Evolutionary conservation across 768 basidiomycete species (phyloP), one percentile per base, ranked within the genome.

Genomic region (Tricholoma saponaceum): DNA sequence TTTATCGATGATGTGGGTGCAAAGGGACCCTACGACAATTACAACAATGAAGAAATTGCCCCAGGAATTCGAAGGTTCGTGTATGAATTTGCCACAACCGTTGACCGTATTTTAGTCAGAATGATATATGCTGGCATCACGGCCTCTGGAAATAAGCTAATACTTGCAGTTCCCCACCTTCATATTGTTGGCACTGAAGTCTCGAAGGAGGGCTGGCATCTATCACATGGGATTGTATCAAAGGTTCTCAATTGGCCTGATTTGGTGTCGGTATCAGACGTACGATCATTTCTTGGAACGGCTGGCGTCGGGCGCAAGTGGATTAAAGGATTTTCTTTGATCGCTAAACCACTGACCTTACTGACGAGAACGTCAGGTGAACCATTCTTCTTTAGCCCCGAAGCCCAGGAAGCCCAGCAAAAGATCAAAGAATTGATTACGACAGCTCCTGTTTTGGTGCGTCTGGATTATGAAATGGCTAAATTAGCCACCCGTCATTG

Each of bases 131-230:
- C 72, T 0, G 71, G 74, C 0, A 59, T 70, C 0, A 76, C 74
- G 0, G 67, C 67, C 0, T 74, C 74, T 1, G 74, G 71, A 5
- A 52, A 54, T 26, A 76, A 75, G 52, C 35, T 69, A 0, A 50
- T 66, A 2, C 55, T 70, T 0, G 67, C 66, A 0, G 62, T 64
- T 0, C 64, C 64, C 0, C 10, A 53, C 0, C 57, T 73, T 0
- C 35, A 60, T 5, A 71, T 76, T 14, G 70, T 75, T 1, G 74
- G 75, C 0, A 52, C 69, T 0, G 47, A 67, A 0, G 70, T 70
- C 0, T 69, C 65, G 0, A 32, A 50, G 1, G 66, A 74, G 9
- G 74, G 75, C 0, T 69, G 69, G 65, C 62, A 63, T 8, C 57
- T 74, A 0, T 60, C 65, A 1, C 65, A 67, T 20, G 61, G 64